These are phyloP conservation scores for Talaromyces sp. DNA, from an alignment of 2,329 filamentous ascomycete species.

Conservation along the genomic window DNA sequence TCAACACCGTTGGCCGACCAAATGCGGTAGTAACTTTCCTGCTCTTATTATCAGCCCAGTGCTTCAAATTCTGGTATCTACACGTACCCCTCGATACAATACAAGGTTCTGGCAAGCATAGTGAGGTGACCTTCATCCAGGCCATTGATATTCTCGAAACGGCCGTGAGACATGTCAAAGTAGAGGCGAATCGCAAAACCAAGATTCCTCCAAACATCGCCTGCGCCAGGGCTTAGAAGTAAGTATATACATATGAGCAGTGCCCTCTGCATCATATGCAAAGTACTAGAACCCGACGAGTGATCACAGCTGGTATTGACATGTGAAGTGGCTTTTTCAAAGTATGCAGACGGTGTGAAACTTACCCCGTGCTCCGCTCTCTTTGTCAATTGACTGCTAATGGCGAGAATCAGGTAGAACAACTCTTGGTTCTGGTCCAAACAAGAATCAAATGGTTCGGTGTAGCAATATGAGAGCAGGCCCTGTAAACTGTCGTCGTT, in stretches of 20 bases:
- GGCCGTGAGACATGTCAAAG: conserved; percentile 4
- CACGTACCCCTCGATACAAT: conserved; percentile 4
- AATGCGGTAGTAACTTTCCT: conserved; percentile 4
- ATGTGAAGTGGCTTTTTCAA: conserved; percentile 4
- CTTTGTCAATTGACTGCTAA: conserved; percentile 4
- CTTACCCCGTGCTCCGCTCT: neutral
- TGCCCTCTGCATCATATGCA: conserved; percentile 5
- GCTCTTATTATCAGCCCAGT: neutral
- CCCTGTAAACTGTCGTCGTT: neutral
- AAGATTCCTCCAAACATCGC: conserved; percentile 3
- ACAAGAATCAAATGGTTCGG: conserved; percentile 2
- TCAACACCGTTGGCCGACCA: conserved; percentile 4
- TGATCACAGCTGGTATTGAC: conserved; percentile 3
- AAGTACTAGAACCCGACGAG: conserved; percentile 2
- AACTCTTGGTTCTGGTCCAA: conserved; percentile 1
- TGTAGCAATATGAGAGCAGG: conserved; percentile 3
- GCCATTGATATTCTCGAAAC: conserved; percentile 1
- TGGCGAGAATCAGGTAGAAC: conserved; percentile 5
- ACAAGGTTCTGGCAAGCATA: conserved; percentile 5
- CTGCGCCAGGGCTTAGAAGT: conserved; percentile 1
- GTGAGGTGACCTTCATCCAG: conserved; percentile 5
- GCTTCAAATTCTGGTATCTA: neutral
- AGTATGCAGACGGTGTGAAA: conserved; percentile 2
- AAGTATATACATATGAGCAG: conserved; percentile 4
- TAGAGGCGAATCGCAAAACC: conserved; percentile 5